Evolutionary conservation across 768 basidiomycete genomes (phyloP).

Genomic region (Naganishia randhawae): DNA sequence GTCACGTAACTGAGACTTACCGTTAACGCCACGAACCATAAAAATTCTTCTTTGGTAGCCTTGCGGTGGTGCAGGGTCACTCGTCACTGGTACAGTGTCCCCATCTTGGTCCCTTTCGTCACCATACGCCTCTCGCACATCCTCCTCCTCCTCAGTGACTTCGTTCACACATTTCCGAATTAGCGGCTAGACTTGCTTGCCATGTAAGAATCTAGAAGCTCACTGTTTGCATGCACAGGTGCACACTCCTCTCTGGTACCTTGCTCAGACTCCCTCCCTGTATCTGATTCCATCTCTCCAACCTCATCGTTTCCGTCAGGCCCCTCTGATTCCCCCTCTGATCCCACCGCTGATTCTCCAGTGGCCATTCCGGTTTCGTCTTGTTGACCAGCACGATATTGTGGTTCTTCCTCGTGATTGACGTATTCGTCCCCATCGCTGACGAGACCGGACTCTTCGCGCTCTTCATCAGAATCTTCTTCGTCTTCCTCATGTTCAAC

Average conservation of each 20-base stretch:
- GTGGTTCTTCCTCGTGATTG: neutral
- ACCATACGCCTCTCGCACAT: neutral
- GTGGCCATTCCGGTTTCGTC: too few species aligned
- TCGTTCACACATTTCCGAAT: neutral
- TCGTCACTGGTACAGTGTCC: neutral
- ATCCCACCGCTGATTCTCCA: neutral
- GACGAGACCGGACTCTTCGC: neutral
- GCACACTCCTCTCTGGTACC: neutral
- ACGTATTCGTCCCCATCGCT: neutral
- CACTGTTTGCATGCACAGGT: neutral
- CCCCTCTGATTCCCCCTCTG: neutral
- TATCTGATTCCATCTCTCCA: neutral
- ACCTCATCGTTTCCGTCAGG: neutral
- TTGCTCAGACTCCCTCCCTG: constrained; percentile 1
- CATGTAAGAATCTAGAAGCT: neutral
- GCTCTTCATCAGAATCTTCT: neutral
- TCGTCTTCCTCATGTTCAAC: neutral
- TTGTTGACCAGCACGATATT: neutral
- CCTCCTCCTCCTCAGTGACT: neutral
- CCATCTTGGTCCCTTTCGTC: neutral
- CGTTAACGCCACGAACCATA: neutral
- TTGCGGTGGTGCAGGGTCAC: neutral
- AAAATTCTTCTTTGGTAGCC: neutral
- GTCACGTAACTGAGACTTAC: neutral
- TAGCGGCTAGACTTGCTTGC: neutral